Conservation (phyloP, 2,329 filamentous ascomycete species). For the Ceratocystis albifundus region DNA sequence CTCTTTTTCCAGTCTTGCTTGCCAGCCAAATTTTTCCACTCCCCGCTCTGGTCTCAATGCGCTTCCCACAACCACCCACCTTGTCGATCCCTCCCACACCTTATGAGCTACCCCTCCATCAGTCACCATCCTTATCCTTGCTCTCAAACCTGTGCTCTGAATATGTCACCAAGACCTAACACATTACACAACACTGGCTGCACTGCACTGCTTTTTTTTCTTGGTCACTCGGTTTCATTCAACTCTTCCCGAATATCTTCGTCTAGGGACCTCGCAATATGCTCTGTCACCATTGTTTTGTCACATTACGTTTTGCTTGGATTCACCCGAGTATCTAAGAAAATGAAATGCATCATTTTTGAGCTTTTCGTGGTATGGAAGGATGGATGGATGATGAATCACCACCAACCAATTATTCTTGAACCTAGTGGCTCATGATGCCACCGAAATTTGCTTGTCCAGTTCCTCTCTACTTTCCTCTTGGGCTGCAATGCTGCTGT, state of each 20-base stretch:
- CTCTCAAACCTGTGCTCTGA: conserved; percentile 13
- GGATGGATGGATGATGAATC: no score
- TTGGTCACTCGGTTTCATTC: background rate
- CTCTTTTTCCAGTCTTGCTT: background rate
- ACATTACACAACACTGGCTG: background rate
- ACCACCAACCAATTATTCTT: no score
- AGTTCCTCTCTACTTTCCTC: background rate
- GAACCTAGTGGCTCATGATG: no score
- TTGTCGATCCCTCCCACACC: conserved; percentile 21
- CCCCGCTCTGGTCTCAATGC: conserved; percentile 22
- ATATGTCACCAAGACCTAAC: background rate
- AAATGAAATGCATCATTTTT: no score
- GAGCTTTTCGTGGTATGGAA: no score
- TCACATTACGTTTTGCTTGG: no score
- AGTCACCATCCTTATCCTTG: conserved; percentile 19
- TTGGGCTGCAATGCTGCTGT: background rate
- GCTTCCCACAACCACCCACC: conserved; percentile 18
- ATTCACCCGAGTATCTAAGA: no score
- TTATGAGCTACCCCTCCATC: conserved; percentile 21
- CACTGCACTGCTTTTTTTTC: background rate
- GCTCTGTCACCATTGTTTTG: no score
- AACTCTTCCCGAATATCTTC: no score
- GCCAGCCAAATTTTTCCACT: conserved; percentile 22
- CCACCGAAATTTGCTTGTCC: background rate
- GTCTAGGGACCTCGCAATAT: no score